These are phyloP conservation scores for Penicillium sclerotigenum DNA, from an alignment of 2,329 filamentous ascomycete species.

Conservation along the genomic window DNA sequence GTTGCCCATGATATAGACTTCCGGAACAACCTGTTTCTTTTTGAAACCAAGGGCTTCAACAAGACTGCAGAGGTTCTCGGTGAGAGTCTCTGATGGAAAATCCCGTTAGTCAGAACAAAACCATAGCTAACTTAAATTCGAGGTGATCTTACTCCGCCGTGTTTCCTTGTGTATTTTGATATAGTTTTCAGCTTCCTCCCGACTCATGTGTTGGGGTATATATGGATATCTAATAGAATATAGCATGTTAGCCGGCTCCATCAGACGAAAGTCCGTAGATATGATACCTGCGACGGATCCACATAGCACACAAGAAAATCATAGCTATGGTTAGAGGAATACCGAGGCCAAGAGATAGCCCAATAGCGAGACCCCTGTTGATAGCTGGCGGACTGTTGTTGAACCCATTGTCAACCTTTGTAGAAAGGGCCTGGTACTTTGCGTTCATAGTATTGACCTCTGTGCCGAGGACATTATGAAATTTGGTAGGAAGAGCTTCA, in stretches of 20 bases:
- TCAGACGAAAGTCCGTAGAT: neutral
- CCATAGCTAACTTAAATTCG: no score
- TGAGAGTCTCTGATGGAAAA: neutral
- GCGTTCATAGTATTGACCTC: neutral
- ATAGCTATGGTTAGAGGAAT: neutral
- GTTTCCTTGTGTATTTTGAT: neutral
- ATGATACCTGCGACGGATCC: neutral
- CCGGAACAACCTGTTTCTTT: neutral
- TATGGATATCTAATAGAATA: neutral
- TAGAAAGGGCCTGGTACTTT: neutral
- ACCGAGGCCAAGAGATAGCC: neutral
- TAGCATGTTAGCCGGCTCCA: neutral
- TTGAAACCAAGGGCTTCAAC: neutral
- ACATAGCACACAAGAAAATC: neutral
- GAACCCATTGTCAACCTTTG: neutral
- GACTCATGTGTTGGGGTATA: neutral
- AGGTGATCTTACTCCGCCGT: neutral
- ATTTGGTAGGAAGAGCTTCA: neutral
- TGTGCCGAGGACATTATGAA: neutral
- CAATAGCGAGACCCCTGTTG: neutral
- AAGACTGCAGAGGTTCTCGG: neutral
- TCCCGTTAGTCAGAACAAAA: neutral
- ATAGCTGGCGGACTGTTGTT: neutral
- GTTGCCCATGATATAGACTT: neutral
- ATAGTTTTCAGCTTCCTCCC: neutral